Base-by-base conservation (phyloP, 371 early-diverging fungal species). In the Enterocytospora artemiae region DNA sequence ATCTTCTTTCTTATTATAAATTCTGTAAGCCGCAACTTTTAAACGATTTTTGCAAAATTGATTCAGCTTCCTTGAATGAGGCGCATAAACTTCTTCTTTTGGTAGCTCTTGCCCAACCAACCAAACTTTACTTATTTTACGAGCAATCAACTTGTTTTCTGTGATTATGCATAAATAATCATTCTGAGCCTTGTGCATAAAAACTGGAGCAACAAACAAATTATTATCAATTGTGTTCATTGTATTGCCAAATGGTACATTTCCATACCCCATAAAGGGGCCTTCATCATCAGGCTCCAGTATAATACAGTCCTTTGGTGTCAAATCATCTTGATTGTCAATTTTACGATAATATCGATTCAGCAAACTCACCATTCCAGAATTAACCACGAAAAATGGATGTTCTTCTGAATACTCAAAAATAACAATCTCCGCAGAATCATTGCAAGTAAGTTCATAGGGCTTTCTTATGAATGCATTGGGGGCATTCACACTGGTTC, bases 101-200 rank as follows among this genome's bases (percentile, higher is more conserved):
- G 96, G 96, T 63, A 89, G 90, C 0, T 89, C 88, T 76, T 98
- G 97, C 2, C 99, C 99, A n/a, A 89, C 88, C 7, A 86, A 83
- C 74, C 85, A 94, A 1, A 90, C 76, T 65, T 83, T 79, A 4
- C 87, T 86, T 30, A 94, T 85, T 31, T 86, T 84, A 22, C 96
- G 84, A 18, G 34, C 30, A 14, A 64, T 34, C 18, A 67, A 12
- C 28, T 84, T 84, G 62, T 87, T 85, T 57, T 82, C 83, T 0
- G 37, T 59, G n/a, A 73, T 20, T 43, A 76, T 69, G 32, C 67
- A 83, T 0, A 92, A 71, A 53, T 91, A 73, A 32, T 81, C 69
- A 28, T 82, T 72, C 1, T 62, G 75, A 3, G 2, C 4, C 27
- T 81, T 79, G 43, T 96, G 96, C 37, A 82, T 81, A 75, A 92